Conservation (phyloP, 1,284 basidiomycete species). For the Rhizoctonia solani region DNA sequence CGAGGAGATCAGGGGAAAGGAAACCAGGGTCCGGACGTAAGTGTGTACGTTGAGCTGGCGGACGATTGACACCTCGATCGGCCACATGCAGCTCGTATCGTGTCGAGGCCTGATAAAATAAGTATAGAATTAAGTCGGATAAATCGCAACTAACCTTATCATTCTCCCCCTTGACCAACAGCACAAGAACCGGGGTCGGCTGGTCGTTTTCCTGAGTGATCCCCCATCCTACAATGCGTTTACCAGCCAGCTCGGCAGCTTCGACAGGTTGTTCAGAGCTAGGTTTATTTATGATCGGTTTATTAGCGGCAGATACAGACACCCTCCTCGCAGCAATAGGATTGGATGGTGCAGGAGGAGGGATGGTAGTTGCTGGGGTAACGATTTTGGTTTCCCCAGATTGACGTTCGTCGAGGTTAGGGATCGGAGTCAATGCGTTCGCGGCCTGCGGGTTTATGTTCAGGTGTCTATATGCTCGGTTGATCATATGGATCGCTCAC, state of each 20-base stretch:
- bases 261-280: background rate
- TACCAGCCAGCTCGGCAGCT: conserved; percentile 21
- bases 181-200: conserved; percentile 5
- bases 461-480: no score
- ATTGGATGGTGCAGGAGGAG: conserved; percentile 20
- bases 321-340: conserved; percentile 21
- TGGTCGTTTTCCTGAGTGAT: conserved; percentile 7
- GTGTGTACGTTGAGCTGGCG: conserved; percentile 19
- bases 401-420: conserved; percentile 13
- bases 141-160: conserved; percentile 1
- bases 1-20: conserved; percentile 18
- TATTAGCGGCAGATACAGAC: conserved; percentile 24
- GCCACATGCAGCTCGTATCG: conserved; percentile 31
- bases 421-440: conserved; percentile 12
- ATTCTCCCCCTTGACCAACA: conserved; percentile 24
- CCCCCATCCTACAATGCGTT: conserved; percentile 22
- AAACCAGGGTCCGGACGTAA: conserved; percentile 16
- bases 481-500: no score
- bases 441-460: background rate
- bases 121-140: background rate
- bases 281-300: conserved; percentile 4
- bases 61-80: conserved; percentile 6
- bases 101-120: background rate
- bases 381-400: conserved; percentile 23
- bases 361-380: conserved; percentile 17